These are phyloP conservation scores for Cicer pinnatifidum DNA, from an alignment of 306 rosid species.

Conservation along the genomic window DNA sequence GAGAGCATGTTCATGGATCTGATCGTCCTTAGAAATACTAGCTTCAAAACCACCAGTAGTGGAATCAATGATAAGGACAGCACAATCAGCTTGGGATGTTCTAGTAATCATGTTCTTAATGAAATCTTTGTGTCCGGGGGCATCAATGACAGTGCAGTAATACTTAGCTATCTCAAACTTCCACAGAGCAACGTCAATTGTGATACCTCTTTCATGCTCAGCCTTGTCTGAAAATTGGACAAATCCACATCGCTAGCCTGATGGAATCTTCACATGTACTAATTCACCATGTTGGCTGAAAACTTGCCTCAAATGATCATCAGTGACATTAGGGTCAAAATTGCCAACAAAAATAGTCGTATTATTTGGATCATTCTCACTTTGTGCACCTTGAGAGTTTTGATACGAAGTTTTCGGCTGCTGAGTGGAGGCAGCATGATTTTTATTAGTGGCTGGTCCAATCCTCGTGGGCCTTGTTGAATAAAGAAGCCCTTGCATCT, in stretches of 20 bases:
- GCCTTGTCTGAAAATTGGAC: slow-evolving; percentile 90
- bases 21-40: not conserved
- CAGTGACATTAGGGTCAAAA: slow-evolving; percentile 82
- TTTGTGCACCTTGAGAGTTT: slow-evolving; percentile 75
- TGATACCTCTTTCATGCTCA: slow-evolving; percentile 12
- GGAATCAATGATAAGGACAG: not conserved
- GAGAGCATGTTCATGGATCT: not conserved
- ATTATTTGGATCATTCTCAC: slow-evolving; percentile 87
- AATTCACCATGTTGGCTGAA: slow-evolving; percentile 83
- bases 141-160: slow-evolving; percentile 18
- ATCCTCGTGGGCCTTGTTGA: slow-evolving; percentile 93
- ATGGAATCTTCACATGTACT: slow-evolving; percentile 91
- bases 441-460: slow-evolving; percentile 92
- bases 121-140: slow-evolving; percentile 1
- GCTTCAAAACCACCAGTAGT: not conserved
- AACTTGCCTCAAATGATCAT: slow-evolving; percentile 89
- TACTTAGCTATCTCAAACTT: slow-evolving; percentile 18
- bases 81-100: not conserved
- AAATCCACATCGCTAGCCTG: slow-evolving; percentile 95
- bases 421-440: slow-evolving; percentile 54
- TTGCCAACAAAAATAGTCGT: slow-evolving; percentile 97
- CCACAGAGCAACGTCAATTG: slow-evolving; percentile 6
- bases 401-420: slow-evolving; percentile 88
- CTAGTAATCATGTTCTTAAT: slow-evolving; percentile 6
- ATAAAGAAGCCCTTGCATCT: slow-evolving; percentile 91